Conservation (phyloP, 495 filamentous ascomycete species). For the Apiosordaria backusii region DNA sequence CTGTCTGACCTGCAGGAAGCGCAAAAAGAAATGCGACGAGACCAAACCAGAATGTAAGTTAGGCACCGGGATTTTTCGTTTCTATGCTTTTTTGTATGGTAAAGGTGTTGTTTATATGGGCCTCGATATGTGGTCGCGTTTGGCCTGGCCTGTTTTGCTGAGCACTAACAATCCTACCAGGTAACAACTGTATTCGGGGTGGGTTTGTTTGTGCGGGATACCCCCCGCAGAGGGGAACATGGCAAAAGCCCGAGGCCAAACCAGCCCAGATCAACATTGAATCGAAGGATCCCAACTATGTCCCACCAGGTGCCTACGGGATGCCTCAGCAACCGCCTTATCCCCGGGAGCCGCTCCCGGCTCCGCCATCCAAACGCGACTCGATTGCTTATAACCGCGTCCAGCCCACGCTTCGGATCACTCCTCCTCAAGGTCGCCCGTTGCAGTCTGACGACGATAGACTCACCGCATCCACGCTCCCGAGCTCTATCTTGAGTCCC, state of each 20-base stretch:
- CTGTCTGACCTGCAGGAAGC: constrained; percentile 87
- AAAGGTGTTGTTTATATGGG: constrained; percentile 15
- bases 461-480: constrained; percentile 46
- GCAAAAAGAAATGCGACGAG: constrained; percentile 99
- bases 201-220: constrained; percentile 96
- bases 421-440: constrained; percentile 51
- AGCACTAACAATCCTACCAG: constrained; percentile 45
- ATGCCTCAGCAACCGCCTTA: constrained; percentile 45
- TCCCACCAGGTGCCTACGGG: constrained; percentile 58
- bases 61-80: constrained; percentile 6
- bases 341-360: constrained; percentile 13
- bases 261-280: constrained; percentile 72
- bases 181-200: constrained; percentile 88
- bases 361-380: constrained; percentile 45
- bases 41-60: constrained; percentile 82
- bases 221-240: constrained; percentile 60
- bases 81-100: constrained; percentile 1
- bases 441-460: constrained; percentile 49
- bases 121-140: constrained; percentile 16
- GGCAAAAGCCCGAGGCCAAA: constrained; percentile 63
- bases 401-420: constrained; percentile 50
- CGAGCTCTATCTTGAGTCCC: constrained; percentile 49
- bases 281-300: constrained; percentile 68
- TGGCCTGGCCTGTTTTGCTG: constrained; percentile 6
- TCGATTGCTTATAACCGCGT: constrained; percentile 50